Percentiles rank a stretch among this genome's conserved stretches.
phyloP scores from a whole-genome alignment of 1,284 basidiomycete species.

The Puccinia triticina region DNA sequence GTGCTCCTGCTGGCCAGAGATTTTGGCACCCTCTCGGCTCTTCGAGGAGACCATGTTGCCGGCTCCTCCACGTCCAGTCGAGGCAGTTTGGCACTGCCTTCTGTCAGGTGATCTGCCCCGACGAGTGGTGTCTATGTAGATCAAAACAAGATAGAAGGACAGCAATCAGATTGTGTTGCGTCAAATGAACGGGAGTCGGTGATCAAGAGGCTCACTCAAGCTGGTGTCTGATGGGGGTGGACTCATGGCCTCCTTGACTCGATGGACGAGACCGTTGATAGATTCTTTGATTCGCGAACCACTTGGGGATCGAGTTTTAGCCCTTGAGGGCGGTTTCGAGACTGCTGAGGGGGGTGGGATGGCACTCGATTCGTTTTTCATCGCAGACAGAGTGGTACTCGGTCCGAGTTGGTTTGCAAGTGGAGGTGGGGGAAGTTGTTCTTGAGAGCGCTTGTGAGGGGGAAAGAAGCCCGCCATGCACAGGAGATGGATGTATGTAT shows the following conservation, averaged over 20 bases:
- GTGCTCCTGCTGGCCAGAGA: background rate
- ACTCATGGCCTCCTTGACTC: slow-evolving; percentile 28
- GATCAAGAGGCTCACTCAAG: too few species aligned
- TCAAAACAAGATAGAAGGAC: background rate
- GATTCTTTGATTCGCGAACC: slow-evolving; percentile 1
- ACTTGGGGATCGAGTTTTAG: background rate
- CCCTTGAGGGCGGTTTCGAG: too few species aligned
- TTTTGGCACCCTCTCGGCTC: background rate
- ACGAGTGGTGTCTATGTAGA: background rate
- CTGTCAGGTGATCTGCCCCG: slow-evolving; percentile 20
- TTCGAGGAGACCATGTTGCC: slow-evolving; percentile 33
- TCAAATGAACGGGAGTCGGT: background rate
- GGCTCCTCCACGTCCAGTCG: slow-evolving; percentile 38
- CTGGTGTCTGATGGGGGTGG: background rate
- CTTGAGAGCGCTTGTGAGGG: too few species aligned
- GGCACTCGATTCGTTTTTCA: too few species aligned
- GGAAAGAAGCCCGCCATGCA: too few species aligned
- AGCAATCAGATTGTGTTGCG: background rate
- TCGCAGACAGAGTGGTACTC: too few species aligned
- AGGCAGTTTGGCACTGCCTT: background rate
- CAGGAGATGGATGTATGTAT: too few species aligned
- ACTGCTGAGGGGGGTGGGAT: too few species aligned
- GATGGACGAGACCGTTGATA: slow-evolving; percentile 27
- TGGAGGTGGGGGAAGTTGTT: too few species aligned
- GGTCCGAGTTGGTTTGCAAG: too few species aligned